phyloP scores from a whole-genome alignment of 768 basidiomycete species.

The Russula sp. region DNA sequence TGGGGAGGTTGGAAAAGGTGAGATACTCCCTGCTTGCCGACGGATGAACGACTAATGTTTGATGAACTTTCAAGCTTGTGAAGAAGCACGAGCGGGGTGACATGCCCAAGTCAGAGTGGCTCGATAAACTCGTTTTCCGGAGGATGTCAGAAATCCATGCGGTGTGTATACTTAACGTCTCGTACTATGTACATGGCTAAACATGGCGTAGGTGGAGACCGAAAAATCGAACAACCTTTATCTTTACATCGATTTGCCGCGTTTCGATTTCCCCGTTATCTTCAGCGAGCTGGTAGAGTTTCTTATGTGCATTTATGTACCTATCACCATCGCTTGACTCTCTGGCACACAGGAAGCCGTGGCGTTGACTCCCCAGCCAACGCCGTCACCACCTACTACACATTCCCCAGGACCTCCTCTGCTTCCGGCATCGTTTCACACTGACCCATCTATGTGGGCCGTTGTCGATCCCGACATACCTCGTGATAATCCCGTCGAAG shows the following conservation, averaged over 20 bases:
- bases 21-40: slow-evolving; percentile 18
- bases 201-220: slow-evolving; percentile 65
- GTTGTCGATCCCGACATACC: slow-evolving; percentile 88
- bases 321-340: slow-evolving; percentile 2
- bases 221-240: slow-evolving; percentile 93
- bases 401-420: slow-evolving; percentile 46
- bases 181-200: background rate
- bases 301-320: background rate
- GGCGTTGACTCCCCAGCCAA: slow-evolving; percentile 38
- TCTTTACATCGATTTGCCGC: slow-evolving; percentile 91
- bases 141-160: slow-evolving; percentile 95
- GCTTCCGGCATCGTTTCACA: slow-evolving; percentile 49
- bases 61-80: slow-evolving; percentile 52
- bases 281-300: slow-evolving; percentile 80
- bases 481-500: slow-evolving; percentile 95
- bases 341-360: slow-evolving; percentile 17
- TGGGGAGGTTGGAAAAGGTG: slow-evolving; percentile 93
- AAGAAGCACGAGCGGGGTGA: slow-evolving; percentile 97
- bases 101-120: slow-evolving; percentile 91
- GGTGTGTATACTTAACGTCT: slow-evolving; percentile 44
- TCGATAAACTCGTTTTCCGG: slow-evolving; percentile 88
- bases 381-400: slow-evolving; percentile 40
- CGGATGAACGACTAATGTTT: background rate
- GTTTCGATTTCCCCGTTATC: slow-evolving; percentile 96
- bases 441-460: slow-evolving; percentile 78